Percentiles rank a stretch among this genome's conserved stretches.
phyloP scores from a whole-genome alignment of 306 rosid genomes.

The Echinosophora koreensis region DNA sequence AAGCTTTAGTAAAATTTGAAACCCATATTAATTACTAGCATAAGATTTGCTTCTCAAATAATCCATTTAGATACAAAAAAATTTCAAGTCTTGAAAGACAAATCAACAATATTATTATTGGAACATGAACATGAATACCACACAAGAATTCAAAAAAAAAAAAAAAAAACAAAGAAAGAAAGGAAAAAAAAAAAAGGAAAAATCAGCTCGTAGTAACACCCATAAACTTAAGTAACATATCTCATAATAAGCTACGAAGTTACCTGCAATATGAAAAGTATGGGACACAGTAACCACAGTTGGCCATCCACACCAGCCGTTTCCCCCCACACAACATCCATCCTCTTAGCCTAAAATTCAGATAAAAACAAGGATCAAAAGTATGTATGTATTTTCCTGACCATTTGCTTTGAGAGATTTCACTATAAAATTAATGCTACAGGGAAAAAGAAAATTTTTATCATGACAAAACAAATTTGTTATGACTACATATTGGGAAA shows the following conservation, averaged over 20 bases:
- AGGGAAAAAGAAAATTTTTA: not conserved
- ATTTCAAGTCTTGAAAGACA: not conserved
- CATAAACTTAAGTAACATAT: constrained; percentile 8
- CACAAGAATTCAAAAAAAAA: not conserved
- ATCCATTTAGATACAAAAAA: constrained; percentile 24
- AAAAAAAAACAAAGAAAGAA: too few species aligned
- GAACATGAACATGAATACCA: not conserved
- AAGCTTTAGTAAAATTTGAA: not conserved
- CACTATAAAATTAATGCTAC: constrained; percentile 22
- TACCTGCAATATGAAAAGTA: constrained; percentile 95
- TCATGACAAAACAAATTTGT: constrained; percentile 30
- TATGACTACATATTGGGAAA: not conserved
- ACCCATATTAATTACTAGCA: not conserved
- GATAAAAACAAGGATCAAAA: constrained; percentile 43
- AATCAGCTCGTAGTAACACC: constrained; percentile 16
- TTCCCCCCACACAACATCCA: constrained; percentile 99
- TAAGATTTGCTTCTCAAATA: constrained; percentile 22
- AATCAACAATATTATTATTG: constrained; percentile 6
- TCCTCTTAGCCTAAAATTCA: constrained; percentile 89
- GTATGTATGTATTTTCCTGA: not conserved
- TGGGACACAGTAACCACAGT: constrained; percentile 91
- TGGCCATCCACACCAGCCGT: constrained; percentile 97
- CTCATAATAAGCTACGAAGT: constrained; percentile 36
- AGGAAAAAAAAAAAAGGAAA: not conserved
- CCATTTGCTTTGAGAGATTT: constrained; percentile 29